Conservation (phyloP, 2,329 filamentous ascomycete species). For the Fusarium acutatum region DNA sequence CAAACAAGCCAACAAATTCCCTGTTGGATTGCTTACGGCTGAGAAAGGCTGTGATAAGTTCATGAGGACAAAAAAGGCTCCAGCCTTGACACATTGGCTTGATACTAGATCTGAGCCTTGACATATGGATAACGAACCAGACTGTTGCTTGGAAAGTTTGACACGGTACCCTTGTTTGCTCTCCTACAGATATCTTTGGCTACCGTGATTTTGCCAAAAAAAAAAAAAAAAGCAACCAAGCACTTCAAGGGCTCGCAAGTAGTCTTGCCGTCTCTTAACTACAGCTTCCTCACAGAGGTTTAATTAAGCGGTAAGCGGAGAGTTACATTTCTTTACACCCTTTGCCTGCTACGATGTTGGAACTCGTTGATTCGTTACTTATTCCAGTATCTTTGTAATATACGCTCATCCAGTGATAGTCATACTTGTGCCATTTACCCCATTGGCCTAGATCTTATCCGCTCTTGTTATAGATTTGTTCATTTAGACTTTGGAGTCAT, state of each 20-base stretch:
- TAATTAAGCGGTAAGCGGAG: background rate
- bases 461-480: background rate
- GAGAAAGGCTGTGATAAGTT: background rate
- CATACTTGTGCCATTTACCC: rapidly evolving
- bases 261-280: background rate
- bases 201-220: too few relatives aligned
- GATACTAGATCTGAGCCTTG: rapidly evolving
- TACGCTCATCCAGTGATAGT: rapidly evolving
- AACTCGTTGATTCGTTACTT: rapidly evolving
- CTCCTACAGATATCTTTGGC: too few relatives aligned
- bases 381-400: rapidly evolving
- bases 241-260: rapidly evolving
- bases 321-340: rapidly evolving
- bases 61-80: rapidly evolving
- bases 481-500: background rate
- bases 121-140: rapidly evolving
- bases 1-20: rapidly evolving
- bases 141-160: background rate
- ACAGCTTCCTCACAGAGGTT: background rate
- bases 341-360: rapidly evolving
- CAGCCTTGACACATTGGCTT: rapidly evolving
- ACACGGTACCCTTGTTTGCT: rapidly evolving
- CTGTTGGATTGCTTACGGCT: rapidly evolving
- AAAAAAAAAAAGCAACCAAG: rapidly evolving
- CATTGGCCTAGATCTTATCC: rapidly evolving